Percentiles rank a stretch among this genome's conserved stretches.
These are phyloP conservation scores for Allium sativum DNA, from an alignment of 106 monocot genomes.

Conservation along the genomic window DNA sequence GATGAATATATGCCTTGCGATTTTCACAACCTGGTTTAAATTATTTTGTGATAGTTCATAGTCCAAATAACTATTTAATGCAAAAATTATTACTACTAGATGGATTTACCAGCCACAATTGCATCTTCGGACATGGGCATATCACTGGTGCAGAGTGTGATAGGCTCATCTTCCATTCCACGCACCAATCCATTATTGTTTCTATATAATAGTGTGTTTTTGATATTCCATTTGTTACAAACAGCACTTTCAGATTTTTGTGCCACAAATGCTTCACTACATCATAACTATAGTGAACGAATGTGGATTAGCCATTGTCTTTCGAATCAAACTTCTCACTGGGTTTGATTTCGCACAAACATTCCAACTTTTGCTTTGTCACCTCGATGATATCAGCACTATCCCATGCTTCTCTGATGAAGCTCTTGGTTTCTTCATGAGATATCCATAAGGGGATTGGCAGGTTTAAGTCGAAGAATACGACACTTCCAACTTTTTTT, in stretches of 20 bases:
- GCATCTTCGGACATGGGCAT: slow-evolving; percentile 83
- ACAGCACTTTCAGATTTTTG: slow-evolving; percentile 63
- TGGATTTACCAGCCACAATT: slow-evolving; percentile 84
- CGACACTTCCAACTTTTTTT: too few relatives aligned
- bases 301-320: slow-evolving; percentile 63
- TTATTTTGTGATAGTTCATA: too few relatives aligned
- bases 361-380: slow-evolving; percentile 81
- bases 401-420: too few relatives aligned
- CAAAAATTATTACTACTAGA: slow-evolving; percentile 44
- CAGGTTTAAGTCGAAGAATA: slow-evolving; percentile 77
- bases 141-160: slow-evolving; percentile 71
- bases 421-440: slow-evolving; percentile 39
- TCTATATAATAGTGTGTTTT: slow-evolving; percentile 78
- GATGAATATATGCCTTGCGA: too few relatives aligned
- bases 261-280: slow-evolving; percentile 63
- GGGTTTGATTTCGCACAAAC: slow-evolving; percentile 49
- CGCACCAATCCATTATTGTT: slow-evolving; percentile 49
- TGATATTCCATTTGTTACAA: slow-evolving; percentile 82
- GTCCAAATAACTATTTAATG: too few relatives aligned
- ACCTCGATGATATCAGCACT: slow-evolving; percentile 66
- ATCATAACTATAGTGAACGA: slow-evolving; percentile 43
- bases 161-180: slow-evolving; percentile 84
- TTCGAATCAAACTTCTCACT: slow-evolving; percentile 55
- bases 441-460: slow-evolving; percentile 69
- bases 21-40: too few relatives aligned